Evolutionary conservation across 441 rosid species (phyloP).

Genomic region (Codiaeum variegatum): DNA sequence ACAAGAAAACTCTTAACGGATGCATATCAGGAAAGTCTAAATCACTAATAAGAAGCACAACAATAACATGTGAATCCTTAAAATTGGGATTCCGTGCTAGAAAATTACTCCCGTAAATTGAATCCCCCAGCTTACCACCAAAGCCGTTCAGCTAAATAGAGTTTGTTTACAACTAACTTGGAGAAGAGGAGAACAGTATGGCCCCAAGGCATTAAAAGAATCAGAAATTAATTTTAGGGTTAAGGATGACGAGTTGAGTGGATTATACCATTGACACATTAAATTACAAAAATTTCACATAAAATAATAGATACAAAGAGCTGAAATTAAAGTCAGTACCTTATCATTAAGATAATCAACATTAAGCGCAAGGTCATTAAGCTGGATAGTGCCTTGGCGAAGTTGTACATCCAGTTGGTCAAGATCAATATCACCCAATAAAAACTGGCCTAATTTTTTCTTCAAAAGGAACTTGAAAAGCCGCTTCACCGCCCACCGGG

Average conservation of each 20-base stretch:
- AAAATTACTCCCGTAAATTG: not conserved
- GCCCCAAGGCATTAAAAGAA: no score
- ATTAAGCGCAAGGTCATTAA: slow-evolving; percentile 81
- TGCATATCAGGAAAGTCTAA: not conserved
- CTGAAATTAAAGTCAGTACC: slow-evolving; percentile 32
- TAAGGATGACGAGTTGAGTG: no score
- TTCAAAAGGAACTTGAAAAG: slow-evolving; percentile 76
- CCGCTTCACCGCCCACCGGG: slow-evolving; percentile 90
- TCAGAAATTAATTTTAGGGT: no score
- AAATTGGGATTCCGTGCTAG: not conserved
- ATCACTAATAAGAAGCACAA: not conserved
- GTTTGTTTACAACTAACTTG: not conserved
- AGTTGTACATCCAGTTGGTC: slow-evolving; percentile 97
- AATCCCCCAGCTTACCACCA: not conserved
- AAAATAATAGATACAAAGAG: not conserved
- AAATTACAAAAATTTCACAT: not conserved
- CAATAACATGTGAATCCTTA: not conserved
- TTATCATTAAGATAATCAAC: slow-evolving; percentile 76
- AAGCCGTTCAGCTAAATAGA: not conserved
- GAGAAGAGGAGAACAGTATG: no score
- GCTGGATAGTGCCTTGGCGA: slow-evolving; percentile 67
- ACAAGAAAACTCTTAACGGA: not conserved
- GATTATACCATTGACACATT: not conserved
- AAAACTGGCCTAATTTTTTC: slow-evolving; percentile 86
- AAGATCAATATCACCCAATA: slow-evolving; percentile 87